Base-by-base conservation (phyloP, 2,329 filamentous ascomycete genomes). In the Metarhizium rileyi region DNA sequence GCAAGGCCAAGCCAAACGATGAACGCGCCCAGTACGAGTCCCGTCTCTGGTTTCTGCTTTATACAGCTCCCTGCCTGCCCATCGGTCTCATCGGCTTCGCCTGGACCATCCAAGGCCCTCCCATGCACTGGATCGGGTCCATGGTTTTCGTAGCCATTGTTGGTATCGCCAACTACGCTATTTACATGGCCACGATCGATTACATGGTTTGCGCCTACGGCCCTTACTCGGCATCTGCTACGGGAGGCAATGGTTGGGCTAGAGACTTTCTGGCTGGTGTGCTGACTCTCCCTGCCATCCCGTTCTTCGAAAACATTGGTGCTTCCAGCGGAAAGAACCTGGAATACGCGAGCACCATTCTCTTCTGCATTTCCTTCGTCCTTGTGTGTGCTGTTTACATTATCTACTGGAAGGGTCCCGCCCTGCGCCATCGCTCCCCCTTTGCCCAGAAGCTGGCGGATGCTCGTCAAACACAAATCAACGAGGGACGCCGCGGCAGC, bases 151-250 rank as follows among this genome's bases (percentile, higher is more conserved):
- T 76, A 1, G 73, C 72, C 16, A 69, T 86, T 42, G 81, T 89
- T 46, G 86, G 83, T 22, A 82, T 89, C 47, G 84, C 84, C 49
- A 89, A 89, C 59, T 86, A 84, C 36, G 70, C 77, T 30, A 86
- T 87, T 51, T 87, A 87, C 67, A 86, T 86, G 80, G 81, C 83
- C 1, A 86, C 83, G 1, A 85, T 87, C 55, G 83, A 89, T 64
- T 89, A 89, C 67, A 87, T 87, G 78, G 78, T 87, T 33, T 83
- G 81, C 51, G 81, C 84, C 0, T 87, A 88, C 58, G 86, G 85
- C 0, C 79, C 80, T 0, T 88, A 87, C 62, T 80, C 83, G 2
- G 84, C 85, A 1, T 87, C 83, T 0, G 86, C 86, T 1, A 88
- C 85, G 0, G 86, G 85, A 38, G 85, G 85, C 20, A 89, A 89